phyloP scores from a whole-genome alignment of 176 grass and related monocot genomes.

The Aegilops sharonensis region DNA sequence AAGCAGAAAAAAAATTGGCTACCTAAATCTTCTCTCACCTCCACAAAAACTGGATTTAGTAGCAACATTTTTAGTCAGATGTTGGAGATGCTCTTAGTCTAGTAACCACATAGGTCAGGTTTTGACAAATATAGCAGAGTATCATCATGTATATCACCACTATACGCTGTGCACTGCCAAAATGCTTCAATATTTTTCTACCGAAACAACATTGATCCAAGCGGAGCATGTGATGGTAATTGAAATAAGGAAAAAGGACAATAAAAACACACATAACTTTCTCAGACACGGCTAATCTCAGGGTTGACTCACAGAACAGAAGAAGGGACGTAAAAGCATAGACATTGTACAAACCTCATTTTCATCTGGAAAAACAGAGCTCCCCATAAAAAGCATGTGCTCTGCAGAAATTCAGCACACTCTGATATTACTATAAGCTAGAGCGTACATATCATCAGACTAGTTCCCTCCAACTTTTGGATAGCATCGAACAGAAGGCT shows the following conservation, averaged over 20 bases:
- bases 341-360: conserved; percentile 72
- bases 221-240: not conserved
- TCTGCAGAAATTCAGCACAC: conserved; percentile 53
- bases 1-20: no score
- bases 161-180: not conserved
- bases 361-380: conserved; percentile 95
- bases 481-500: conserved; percentile 24
- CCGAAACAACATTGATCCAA: not conserved
- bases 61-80: no score
- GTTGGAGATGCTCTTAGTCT: not conserved
- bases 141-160: conserved; percentile 7
- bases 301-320: not conserved
- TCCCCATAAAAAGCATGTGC: conserved; percentile 99
- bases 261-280: conserved; percentile 5
- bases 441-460: not conserved
- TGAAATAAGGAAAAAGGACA: conserved; percentile 11
- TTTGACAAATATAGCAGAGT: not conserved
- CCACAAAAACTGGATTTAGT: no score
- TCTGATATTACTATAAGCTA: conserved; percentile 14
- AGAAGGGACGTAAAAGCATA: conserved; percentile 1
- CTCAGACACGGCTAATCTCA: not conserved
- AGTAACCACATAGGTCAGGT: not conserved
- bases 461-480: conserved; percentile 17
- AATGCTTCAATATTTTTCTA: not conserved
- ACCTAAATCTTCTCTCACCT: no score